A percentile compares a stretch with the other conserved stretches of the same genome.
Evolutionary conservation across 2,329 filamentous ascomycete species (phyloP).

Genomic region (Cordyceps farinosa): DNA sequence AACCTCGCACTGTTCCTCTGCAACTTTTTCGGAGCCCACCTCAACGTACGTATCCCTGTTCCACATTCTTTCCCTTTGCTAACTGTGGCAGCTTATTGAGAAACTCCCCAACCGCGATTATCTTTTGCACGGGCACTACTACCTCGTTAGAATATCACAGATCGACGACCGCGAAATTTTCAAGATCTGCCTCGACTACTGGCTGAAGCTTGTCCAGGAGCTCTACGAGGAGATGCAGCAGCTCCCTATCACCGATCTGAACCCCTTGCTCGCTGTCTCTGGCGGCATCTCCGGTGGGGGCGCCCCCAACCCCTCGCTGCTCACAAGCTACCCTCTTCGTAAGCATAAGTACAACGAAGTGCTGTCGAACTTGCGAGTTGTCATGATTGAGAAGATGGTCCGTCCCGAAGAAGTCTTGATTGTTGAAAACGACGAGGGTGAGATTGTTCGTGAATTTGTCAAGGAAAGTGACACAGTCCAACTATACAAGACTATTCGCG

Average conservation of each 20-base stretch:
- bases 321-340: slow-evolving; percentile 86
- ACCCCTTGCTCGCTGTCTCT: slow-evolving; percentile 78
- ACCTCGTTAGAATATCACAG: slow-evolving; percentile 95
- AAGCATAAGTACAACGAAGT: slow-evolving; percentile 98
- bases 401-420: slow-evolving; percentile 95
- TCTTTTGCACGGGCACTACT: slow-evolving; percentile 93
- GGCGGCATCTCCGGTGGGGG: slow-evolving; percentile 72
- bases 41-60: slow-evolving; percentile 58
- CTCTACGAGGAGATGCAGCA: slow-evolving; percentile 99
- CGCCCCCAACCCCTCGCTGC: slow-evolving; percentile 76
- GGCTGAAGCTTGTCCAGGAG: slow-evolving; percentile 97
- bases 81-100: slow-evolving; percentile 69
- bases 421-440: slow-evolving; percentile 98
- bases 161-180: slow-evolving; percentile 99
- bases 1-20: slow-evolving; percentile 93
- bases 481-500: slow-evolving; percentile 97
- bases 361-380: slow-evolving; percentile 85
- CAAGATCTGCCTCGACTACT: slow-evolving; percentile 99
- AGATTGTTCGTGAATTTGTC: slow-evolving; percentile 98
- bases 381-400: slow-evolving; percentile 99
- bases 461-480: slow-evolving; percentile 99
- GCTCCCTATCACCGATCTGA: slow-evolving; percentile 87
- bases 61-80: slow-evolving; percentile 11
- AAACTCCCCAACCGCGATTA: slow-evolving; percentile 94
- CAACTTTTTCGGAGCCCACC: slow-evolving; percentile 93